Conservation (phyloP, 345 rosid genomes). For the Syzygium jambos region DNA sequence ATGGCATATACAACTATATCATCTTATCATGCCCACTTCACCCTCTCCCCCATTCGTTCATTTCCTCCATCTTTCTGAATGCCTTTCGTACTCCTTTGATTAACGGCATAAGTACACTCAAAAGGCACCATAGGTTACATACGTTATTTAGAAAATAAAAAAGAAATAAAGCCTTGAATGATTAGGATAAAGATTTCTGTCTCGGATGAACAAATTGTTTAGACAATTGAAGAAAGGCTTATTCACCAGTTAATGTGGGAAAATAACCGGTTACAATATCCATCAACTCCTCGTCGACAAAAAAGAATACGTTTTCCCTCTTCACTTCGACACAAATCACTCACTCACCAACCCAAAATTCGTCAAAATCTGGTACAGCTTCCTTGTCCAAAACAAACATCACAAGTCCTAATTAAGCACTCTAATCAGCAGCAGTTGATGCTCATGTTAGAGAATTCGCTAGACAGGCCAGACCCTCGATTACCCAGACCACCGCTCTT, state of each 20-base stretch:
- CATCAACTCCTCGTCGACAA: not conserved
- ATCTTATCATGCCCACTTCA: not conserved
- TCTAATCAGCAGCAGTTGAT: slow-evolving; percentile 30
- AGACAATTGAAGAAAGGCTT: not conserved
- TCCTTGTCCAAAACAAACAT: not conserved
- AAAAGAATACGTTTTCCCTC: not conserved
- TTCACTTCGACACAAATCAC: not conserved
- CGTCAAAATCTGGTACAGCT: not conserved
- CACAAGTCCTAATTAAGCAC: not conserved
- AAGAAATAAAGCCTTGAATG: not conserved
- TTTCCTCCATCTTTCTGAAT: not conserved
- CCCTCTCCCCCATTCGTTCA: not conserved
- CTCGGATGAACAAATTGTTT: not conserved
- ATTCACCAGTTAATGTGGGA: not conserved
- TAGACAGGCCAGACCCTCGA: slow-evolving; percentile 34
- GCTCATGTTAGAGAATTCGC: slow-evolving; percentile 31
- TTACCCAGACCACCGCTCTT: slow-evolving; percentile 8
- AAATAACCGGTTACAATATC: not conserved
- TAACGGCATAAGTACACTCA: not conserved
- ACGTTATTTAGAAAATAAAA: not conserved
- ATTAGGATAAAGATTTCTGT: not conserved
- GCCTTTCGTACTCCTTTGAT: not conserved
- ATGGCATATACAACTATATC: not conserved
- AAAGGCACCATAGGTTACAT: not conserved
- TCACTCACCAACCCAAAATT: not conserved